Conservation (phyloP, 257 asterid genomes). For the Sherardia arvensis region DNA sequence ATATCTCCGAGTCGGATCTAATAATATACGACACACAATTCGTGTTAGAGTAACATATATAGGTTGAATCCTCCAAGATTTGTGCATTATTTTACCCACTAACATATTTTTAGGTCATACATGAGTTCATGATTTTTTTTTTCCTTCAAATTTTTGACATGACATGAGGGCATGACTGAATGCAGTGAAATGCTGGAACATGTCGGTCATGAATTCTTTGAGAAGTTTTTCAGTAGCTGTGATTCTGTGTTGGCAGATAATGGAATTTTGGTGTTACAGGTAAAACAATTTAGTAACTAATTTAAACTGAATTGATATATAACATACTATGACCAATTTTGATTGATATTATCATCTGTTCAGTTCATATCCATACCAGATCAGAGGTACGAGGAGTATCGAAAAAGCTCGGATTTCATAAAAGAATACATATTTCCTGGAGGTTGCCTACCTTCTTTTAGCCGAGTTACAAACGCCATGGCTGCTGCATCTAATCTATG, state of each 20-base stretch:
- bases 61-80: too few relatives aligned
- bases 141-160: too few relatives aligned
- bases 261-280: slow-evolving; percentile 87
- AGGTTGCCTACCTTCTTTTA: slow-evolving; percentile 76
- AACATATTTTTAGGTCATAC: too few relatives aligned
- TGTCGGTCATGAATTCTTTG: slow-evolving; percentile 91
- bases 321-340: background rate
- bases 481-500: slow-evolving; percentile 69
- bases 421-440: slow-evolving; percentile 91
- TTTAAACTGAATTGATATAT: too few relatives aligned
- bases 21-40: too few relatives aligned
- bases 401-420: slow-evolving; percentile 77
- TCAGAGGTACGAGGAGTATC: slow-evolving; percentile 62
- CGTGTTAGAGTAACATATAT: too few relatives aligned
- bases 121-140: too few relatives aligned
- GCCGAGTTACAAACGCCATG: slow-evolving; percentile 80
- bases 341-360: background rate
- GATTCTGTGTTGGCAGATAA: slow-evolving; percentile 58
- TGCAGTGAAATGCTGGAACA: slow-evolving; percentile 97
- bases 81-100: too few relatives aligned
- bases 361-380: slow-evolving; percentile 82
- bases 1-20: too few relatives aligned
- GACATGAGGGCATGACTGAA: slow-evolving; percentile 3
- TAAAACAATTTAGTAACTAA: slow-evolving; percentile 3
- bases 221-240: slow-evolving; percentile 58